These are phyloP conservation scores for Neurospora hispaniola DNA, from an alignment of 495 filamentous ascomycete genomes.

Conservation along the genomic window DNA sequence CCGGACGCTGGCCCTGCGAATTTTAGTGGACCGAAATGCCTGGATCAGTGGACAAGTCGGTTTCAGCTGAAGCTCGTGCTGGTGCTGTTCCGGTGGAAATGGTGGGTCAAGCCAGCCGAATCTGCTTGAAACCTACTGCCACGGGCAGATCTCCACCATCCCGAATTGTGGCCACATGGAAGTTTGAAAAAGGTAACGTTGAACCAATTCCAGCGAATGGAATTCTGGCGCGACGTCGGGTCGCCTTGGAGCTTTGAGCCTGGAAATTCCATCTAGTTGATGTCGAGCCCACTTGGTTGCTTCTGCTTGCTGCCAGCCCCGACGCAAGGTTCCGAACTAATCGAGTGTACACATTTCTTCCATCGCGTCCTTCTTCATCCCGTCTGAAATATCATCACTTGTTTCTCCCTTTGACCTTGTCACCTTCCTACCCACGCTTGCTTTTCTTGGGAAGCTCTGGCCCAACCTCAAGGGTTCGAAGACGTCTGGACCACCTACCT, in stretches of 20 bases:
- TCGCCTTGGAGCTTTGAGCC: neutral
- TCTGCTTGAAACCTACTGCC: neutral
- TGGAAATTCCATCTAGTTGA: neutral
- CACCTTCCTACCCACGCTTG: neutral
- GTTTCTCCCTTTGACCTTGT: neutral
- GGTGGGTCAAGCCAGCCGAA: neutral
- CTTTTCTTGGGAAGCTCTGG: neutral
- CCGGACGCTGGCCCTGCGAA: constrained; percentile 8
- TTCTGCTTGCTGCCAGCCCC: neutral
- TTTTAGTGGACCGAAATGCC: constrained; percentile 18
- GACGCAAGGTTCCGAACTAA: neutral
- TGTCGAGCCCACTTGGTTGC: neutral
- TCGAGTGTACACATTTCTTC: neutral
- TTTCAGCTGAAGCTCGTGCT: neutral
- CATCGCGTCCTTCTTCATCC: neutral
- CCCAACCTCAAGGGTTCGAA: neutral
- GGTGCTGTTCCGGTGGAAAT: neutral
- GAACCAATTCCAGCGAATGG: neutral
- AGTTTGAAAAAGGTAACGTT: constrained; percentile 6
- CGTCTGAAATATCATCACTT: neutral
- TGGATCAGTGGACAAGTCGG: neutral
- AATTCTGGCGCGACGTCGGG: neutral
- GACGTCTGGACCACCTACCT: neutral
- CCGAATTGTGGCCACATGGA: constrained; percentile 24
- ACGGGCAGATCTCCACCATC: constrained; percentile 12